Base-by-base conservation (phyloP, 805 yeast genomes). In the Monosporozyma siamensis region DNA sequence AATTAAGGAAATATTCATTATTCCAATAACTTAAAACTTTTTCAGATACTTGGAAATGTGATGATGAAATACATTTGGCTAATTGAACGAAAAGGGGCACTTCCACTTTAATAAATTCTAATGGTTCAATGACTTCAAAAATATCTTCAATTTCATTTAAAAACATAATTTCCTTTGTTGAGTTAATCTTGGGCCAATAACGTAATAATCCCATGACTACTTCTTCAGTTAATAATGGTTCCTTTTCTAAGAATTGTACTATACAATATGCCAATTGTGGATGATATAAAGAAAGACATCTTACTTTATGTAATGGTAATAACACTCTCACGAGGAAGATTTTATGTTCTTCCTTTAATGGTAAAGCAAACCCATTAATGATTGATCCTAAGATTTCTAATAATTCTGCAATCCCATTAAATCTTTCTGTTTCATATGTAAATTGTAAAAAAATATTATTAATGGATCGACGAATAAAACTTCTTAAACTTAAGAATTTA, bases 181-280 rank as follows among this genome's bases (percentile, higher is more conserved):
- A 80, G 58, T 87, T 87, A 39, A 85, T 80, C 63, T 92, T 92
- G 43, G 98, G 98, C 98, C 98, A 92, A 67, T 80, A 92, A 56
- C 95, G 74, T 53, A 92, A 67, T 46, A 92, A 68, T 3, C 97
- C 96, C 86, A 86, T 80, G 22, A 92, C 77, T n/a, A 92, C 97
- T 61, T 89, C 97, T 62, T 89, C 97, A 2, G 97, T 90, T 52
- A 92, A 70, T 11, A 74, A 50, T 3, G 95, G 94, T 59, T 92
- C 98, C 64, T 92, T 92, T 56, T 92, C 98, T 54, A 92, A 69
- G 63, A 92, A 92, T 66, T 92, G 98, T 23, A 92, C 94, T 32
- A 92, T 84, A 67, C 98, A 92, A 65, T 92, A 92, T 6, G 97
- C 95, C 51, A 92, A 72, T 64, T 92, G 98, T 29, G 97, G 96